Evolutionary conservation across 2,329 filamentous ascomycete species (phyloP), one percentile per base, ranked within the genome.

Genomic region (Botrytis fragariae): DNA sequence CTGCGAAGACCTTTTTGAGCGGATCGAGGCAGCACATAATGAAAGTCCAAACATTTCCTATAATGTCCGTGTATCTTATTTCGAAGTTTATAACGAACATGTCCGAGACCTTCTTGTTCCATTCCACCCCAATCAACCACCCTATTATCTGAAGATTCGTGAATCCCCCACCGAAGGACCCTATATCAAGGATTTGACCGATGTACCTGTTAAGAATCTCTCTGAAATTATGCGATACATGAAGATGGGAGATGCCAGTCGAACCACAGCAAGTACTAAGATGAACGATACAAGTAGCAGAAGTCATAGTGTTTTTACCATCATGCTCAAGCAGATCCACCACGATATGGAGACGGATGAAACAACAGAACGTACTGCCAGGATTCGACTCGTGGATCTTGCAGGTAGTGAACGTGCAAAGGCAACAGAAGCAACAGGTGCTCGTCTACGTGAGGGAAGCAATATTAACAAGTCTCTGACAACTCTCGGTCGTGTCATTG

Each of bases 381-480:
- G 96, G 71, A 99, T 99, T 83, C 91, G 96, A 25, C 87, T 99
- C 5, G 96, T 99, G 48, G 96, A 99, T 83, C 87, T 99, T 69
- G 96, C 96, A 22, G 96, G 96, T 61, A 97, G 94, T 65, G 96
- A 99, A 84, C 90, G 96, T 72, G 96, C 96, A 75, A 98, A 97
- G 82, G 91, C 94, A 0, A 99, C 96, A 54, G 95, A 98, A 84
- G 96, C 96, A 1, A 98, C 95, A 0, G 96, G 96, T 20, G 91
- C 92, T 78, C 91, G 96, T 45, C 88, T 99, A 35, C 91, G 95
- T 73, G 96, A 99, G 83, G 96, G 96, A 69, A 95, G 93, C 79
- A 98, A 98, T 82, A 99, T 99, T 88, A 99, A 99, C 87, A 98
- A 98, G 84, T 98, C 95, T 16, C 89, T 99, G 54, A 98, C 95